Base-by-base conservation (phyloP, 305 asterid species). In the Fraxinus sp. region DNA sequence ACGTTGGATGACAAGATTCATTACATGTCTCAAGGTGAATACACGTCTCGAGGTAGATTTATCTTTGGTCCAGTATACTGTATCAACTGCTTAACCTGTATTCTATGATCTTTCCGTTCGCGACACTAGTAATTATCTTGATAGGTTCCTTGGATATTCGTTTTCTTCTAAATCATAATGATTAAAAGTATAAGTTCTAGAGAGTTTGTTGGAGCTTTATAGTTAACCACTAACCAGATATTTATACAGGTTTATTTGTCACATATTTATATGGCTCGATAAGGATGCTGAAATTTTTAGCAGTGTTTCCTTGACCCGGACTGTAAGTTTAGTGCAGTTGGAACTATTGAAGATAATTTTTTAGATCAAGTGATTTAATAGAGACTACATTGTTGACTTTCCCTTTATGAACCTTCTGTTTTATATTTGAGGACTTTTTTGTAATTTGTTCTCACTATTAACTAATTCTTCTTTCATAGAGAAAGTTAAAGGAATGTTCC, bases 391-490 rank as follows among this genome's bases (percentile, higher is more conserved):
- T 32, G 43, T 71, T 32, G 43, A 32, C 39, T 32, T 71, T 32
- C 76, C 76, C 43, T 32, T 30, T 30, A 4, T 14, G 13, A 71
- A 39, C 57, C 52, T 64, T 14, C 62, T 16, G 80, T 62, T 76
- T 26, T 57, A 59, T 39, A 75, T 80, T 28, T 39, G 26, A 75
- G 46, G 33, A 39, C 68, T 43, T 8, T 30, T 18, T 76, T 62
- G 11, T 30, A 55, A 28, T 39, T 78, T 78, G 22, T 78, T 57
- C 37, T 36, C 59, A 71, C 35, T 73, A 59, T 83, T 55, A 72
- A 39, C 28, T 3, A 66, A 46, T 70, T 76, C 4, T 41, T 68
- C 37, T 72, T 66, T 59, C 73, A 72, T 82, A 77, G 72, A 24
- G 35, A 24, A 64, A 64, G n/a, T 26, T 64, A 76, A 75, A 55